Evolutionary conservation across 768 basidiomycete genomes (phyloP).

Genomic region (Xerocomellus chrysenteron): DNA sequence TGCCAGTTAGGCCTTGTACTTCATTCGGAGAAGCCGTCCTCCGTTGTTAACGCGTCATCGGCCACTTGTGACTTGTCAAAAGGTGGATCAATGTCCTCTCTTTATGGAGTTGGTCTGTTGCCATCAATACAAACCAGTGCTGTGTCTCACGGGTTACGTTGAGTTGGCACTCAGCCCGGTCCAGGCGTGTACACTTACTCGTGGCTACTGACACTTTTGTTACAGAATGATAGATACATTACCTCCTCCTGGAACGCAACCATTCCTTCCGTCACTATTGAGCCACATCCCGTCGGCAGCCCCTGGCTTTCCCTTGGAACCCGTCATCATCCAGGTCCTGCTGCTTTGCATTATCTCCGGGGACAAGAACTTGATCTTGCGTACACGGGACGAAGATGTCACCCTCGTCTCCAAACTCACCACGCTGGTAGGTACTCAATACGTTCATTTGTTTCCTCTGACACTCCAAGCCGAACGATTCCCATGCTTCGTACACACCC

Average conservation of each 20-base stretch:
- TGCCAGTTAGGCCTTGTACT: neutral
- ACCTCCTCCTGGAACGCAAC: slow-evolving; percentile 41
- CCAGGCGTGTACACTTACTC: too few relatives aligned
- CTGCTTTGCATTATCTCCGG: slow-evolving; percentile 64
- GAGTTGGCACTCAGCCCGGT: neutral
- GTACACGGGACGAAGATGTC: slow-evolving; percentile 66
- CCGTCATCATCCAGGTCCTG: slow-evolving; percentile 62
- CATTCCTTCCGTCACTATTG: slow-evolving; percentile 52
- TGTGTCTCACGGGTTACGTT: neutral
- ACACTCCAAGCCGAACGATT: slow-evolving; percentile 6
- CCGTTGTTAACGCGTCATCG: neutral
- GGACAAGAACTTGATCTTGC: slow-evolving; percentile 61
- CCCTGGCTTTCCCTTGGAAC: slow-evolving; percentile 56
- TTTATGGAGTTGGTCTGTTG: slow-evolving; percentile 9
- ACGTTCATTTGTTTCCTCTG: neutral
- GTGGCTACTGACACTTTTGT: neutral
- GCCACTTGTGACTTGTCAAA: neutral
- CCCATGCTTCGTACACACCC: slow-evolving; percentile 3
- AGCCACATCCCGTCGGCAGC: slow-evolving; percentile 43
- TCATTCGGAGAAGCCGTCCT: neutral
- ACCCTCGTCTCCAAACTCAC: slow-evolving; percentile 55
- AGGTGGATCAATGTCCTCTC: neutral
- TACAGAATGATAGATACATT: slow-evolving; percentile 27
- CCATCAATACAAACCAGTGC: slow-evolving; percentile 29
- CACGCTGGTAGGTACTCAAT: slow-evolving; percentile 43